These are phyloP conservation scores for Debaryomyces psychrophilus DNA, from an alignment of 1,139 yeast genomes.

Conservation along the genomic window DNA sequence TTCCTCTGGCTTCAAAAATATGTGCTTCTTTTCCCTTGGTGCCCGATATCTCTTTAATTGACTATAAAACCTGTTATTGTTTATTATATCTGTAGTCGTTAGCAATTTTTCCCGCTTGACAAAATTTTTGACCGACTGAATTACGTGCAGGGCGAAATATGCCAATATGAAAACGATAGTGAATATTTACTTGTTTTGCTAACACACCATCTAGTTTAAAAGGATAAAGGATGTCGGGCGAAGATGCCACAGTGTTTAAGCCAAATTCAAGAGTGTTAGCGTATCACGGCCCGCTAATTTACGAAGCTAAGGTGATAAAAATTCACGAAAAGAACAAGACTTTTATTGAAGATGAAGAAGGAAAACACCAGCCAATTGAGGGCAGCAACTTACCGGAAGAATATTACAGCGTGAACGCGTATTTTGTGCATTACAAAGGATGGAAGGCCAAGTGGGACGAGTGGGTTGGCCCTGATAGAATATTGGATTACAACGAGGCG, in stretches of 20 bases:
- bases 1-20: neutral
- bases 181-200: neutral
- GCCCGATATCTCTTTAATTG: neutral
- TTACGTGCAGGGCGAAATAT: constrained; percentile 7
- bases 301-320: constrained; percentile 81
- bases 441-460: constrained; percentile 98
- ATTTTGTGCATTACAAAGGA: constrained; percentile 86
- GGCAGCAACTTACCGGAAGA: constrained; percentile 51
- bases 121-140: constrained; percentile 3
- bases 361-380: constrained; percentile 32
- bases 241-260: constrained; percentile 17
- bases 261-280: constrained; percentile 66
- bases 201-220: neutral
- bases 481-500: constrained; percentile 70
- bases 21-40: neutral
- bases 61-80: neutral
- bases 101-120: constrained; percentile 8
- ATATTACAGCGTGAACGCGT: constrained; percentile 46
- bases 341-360: constrained; percentile 46
- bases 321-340: constrained; percentile 57
- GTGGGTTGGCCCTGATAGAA: constrained; percentile 79
- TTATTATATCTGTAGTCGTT: neutral
- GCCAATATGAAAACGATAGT: neutral
- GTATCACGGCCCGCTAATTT: constrained; percentile 87
- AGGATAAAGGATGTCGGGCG: constrained; percentile 1